Evolutionary conservation across 2,329 filamentous ascomycete genomes (phyloP).

Genomic region (Epichloe hybrida): DNA sequence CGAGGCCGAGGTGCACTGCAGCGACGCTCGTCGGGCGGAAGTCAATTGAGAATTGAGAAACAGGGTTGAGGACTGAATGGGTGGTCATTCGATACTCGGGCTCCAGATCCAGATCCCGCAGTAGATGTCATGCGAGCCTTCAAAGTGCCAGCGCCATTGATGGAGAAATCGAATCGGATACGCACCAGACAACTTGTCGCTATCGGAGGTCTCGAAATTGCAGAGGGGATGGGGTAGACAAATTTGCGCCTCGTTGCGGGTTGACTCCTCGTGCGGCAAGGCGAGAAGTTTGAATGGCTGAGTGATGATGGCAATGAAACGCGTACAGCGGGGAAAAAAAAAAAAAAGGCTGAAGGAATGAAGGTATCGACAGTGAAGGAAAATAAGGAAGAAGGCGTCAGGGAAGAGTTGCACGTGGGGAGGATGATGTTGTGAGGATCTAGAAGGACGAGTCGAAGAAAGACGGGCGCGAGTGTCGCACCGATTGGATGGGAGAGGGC

Average conservation of each 20-base stretch:
- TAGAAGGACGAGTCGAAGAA: slow-evolving; percentile 6
- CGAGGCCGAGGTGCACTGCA: background rate
- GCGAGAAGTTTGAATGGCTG: background rate
- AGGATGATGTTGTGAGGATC: slow-evolving; percentile 1
- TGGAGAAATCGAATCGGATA: background rate
- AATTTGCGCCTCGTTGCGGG: slow-evolving; percentile 1
- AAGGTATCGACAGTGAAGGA: slow-evolving; percentile 1
- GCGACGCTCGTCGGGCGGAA: background rate
- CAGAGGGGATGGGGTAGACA: background rate
- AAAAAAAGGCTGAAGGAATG: background rate
- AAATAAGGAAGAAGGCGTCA: slow-evolving; percentile 3
- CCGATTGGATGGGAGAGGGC: background rate
- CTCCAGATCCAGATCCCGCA: background rate
- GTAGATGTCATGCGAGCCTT: background rate
- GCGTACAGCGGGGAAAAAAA: background rate
- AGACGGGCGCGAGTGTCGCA: slow-evolving; percentile 1
- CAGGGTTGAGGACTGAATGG: background rate
- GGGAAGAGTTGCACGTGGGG: slow-evolving; percentile 5
- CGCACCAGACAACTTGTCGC: background rate
- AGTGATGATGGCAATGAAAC: slow-evolving; percentile 4
- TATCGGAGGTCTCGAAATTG: background rate
- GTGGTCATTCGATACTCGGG: background rate
- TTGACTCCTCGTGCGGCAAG: background rate
- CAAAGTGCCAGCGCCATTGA: background rate
- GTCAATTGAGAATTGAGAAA: background rate